Base-by-base conservation (phyloP, 768 basidiomycete genomes). In the Tephrocybe sp. region DNA sequence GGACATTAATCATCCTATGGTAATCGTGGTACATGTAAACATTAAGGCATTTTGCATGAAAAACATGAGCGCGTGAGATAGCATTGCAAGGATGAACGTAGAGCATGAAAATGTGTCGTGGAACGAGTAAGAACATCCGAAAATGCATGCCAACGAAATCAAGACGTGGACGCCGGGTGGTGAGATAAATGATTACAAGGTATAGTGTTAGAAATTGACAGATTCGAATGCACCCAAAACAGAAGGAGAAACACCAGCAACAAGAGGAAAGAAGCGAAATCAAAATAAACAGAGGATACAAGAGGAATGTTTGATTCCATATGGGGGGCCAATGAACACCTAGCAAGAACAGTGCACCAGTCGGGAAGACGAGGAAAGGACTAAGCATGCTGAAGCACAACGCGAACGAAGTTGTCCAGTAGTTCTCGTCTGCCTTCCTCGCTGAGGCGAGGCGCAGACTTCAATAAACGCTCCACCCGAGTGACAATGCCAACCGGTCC, bases 401-500 rank as follows among this genome's bases (percentile, higher is more conserved):
- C 79, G 42, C 74, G 70, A 40, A 80, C 67, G 57, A 89, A 83
- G 50, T 75, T 74, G 52, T 82, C 80, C 64, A 89, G 64, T 43
- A 89, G 72, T 18, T 66, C 68, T 52, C 69, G 73, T 56, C 78
- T 80, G 52, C 67, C 76, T 44, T 78, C 75, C 34, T 71, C 68
- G 52, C 62, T 63, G 44, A 86, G 64, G 51, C 69, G 66, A 19
- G 74, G 71, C 5, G 83, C 70, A 36, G 70, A 69, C 41, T 70
- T 70, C 45, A 91, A 72, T 30, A 91, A 71, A 37, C 75, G 73
- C 58, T 83, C 80, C 5, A 88, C 83, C 35, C 78, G 80, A 22
- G 73, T 61, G n/a, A 89, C 71, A 34, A 91, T 81, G 18, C 89
- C 89, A 26, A 70, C 74, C 9, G 86, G 80, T 13, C 88, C 88